These are phyloP conservation scores for Zhuliangozyma blackwelliae DNA, from an alignment of 1,139 yeast species.

Conservation along the genomic window DNA sequence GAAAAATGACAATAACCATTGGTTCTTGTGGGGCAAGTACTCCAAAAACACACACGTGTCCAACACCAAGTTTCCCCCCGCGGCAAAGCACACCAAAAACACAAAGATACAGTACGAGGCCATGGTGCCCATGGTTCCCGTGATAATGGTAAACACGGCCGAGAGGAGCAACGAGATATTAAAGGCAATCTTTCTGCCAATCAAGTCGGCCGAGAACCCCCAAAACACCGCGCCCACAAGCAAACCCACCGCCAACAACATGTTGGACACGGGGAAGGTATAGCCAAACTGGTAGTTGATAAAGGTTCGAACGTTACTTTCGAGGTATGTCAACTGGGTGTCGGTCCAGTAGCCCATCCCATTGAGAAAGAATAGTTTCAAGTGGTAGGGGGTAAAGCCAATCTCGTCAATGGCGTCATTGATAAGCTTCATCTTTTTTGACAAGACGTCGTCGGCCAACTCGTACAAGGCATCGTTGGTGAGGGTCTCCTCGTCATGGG, in stretches of 20 bases:
- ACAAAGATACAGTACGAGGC: slow-evolving; percentile 48
- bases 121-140: slow-evolving; percentile 47
- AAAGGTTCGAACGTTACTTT: slow-evolving; percentile 32
- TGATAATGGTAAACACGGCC: slow-evolving; percentile 47
- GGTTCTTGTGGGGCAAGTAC: slow-evolving; percentile 49
- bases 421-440: slow-evolving; percentile 24
- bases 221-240: slow-evolving; percentile 53
- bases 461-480: slow-evolving; percentile 15
- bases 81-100: slow-evolving; percentile 41
- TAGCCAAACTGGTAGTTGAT: slow-evolving; percentile 41
- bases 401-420: slow-evolving; percentile 33
- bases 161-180: slow-evolving; percentile 12
- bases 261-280: slow-evolving; percentile 27
- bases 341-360: slow-evolving; percentile 67
- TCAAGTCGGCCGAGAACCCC: slow-evolving; percentile 53
- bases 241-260: slow-evolving; percentile 37
- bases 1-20: slow-evolving; percentile 37
- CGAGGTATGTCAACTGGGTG: slow-evolving; percentile 48
- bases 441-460: slow-evolving; percentile 19
- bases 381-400: slow-evolving; percentile 33
- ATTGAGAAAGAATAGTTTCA: slow-evolving; percentile 37
- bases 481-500: slow-evolving; percentile 3
- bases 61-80: slow-evolving; percentile 59
- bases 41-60: slow-evolving; percentile 60
- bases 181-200: slow-evolving; percentile 26